These are phyloP conservation scores for Peronospora tabacina DNA, from an alignment of 352 stramenopile genomes.

Conservation along the genomic window DNA sequence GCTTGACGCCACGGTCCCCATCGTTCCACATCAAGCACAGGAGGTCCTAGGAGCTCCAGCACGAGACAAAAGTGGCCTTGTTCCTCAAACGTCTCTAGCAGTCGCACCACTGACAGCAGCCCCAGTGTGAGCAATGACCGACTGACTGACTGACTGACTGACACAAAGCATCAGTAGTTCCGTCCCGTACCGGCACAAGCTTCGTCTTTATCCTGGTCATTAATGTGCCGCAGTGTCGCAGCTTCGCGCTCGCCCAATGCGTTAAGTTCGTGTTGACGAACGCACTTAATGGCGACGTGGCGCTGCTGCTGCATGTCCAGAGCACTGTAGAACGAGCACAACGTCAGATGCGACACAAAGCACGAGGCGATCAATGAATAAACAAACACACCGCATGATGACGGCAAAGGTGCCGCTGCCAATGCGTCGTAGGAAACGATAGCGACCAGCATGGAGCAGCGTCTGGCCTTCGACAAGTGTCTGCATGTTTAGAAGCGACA, in stretches of 20 bases:
- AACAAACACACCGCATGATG: slow-evolving; percentile 46
- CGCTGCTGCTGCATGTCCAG: slow-evolving; percentile 34
- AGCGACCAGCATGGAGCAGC: slow-evolving; percentile 50
- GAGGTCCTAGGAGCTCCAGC: slow-evolving; percentile 51
- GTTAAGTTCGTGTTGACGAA: slow-evolving; percentile 38
- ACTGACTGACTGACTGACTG: slow-evolving; percentile 1
- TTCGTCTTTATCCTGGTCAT: slow-evolving; percentile 27
- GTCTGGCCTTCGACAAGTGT: slow-evolving; percentile 62
- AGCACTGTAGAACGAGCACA: slow-evolving; percentile 24
- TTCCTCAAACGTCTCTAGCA: slow-evolving; percentile 53
- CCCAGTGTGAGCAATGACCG: background rate
- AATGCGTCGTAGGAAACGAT: slow-evolving; percentile 64
- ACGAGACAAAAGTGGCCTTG: slow-evolving; percentile 53
- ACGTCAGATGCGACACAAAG: background rate
- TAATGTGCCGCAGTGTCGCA: slow-evolving; percentile 33
- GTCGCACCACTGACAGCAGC: slow-evolving; percentile 33
- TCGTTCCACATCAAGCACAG: slow-evolving; percentile 91
- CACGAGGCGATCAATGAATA: background rate
- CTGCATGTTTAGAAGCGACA: slow-evolving; percentile 19
- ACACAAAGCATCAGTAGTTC: background rate
- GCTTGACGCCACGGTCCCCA: slow-evolving; percentile 91
- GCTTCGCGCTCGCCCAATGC: slow-evolving; percentile 55
- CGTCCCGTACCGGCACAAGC: slow-evolving; percentile 32
- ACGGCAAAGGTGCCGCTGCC: slow-evolving; percentile 60
- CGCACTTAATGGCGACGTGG: slow-evolving; percentile 70